These are phyloP conservation scores for Aureobasidium sp. DNA, from an alignment of 2,329 filamentous ascomycete species.

Conservation along the genomic window DNA sequence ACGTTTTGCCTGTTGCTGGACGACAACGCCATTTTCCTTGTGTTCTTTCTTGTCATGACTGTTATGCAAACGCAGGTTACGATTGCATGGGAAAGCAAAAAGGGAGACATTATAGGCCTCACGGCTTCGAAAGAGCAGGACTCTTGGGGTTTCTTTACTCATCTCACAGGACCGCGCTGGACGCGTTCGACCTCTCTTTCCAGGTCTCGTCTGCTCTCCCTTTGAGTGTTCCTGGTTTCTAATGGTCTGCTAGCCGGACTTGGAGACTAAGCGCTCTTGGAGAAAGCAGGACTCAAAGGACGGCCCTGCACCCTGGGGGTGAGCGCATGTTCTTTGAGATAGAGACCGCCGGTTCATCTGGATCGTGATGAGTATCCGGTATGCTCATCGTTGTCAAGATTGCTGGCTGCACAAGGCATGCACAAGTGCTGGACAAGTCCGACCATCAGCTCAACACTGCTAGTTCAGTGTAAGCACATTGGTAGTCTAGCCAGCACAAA, in stretches of 20 bases:
- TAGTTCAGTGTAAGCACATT: neutral
- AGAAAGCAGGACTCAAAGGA: neutral
- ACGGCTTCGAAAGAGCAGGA: conserved; percentile 11
- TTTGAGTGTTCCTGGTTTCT: neutral
- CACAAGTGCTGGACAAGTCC: neutral
- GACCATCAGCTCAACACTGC: neutral
- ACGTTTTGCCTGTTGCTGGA: neutral
- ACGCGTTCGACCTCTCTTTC: neutral
- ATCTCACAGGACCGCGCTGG: neutral
- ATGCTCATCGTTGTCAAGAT: neutral
- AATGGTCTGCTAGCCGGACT: neutral
- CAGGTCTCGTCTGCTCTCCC: neutral
- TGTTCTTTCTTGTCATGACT: conserved; percentile 9
- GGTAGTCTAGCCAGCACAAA: neutral
- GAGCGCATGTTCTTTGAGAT: neutral
- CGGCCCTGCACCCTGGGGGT: neutral
- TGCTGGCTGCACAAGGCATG: neutral
- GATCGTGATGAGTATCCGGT: neutral
- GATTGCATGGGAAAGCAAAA: conserved; percentile 14
- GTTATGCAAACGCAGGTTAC: conserved; percentile 15
- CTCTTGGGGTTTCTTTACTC: neutral
- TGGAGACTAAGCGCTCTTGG: neutral
- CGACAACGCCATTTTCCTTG: neutral
- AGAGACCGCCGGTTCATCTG: neutral
- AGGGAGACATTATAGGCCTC: conserved; percentile 7